Conservation (phyloP, 2,329 filamentous ascomycete genomes). For the Stagonosporopsis cucurbitacearum region DNA sequence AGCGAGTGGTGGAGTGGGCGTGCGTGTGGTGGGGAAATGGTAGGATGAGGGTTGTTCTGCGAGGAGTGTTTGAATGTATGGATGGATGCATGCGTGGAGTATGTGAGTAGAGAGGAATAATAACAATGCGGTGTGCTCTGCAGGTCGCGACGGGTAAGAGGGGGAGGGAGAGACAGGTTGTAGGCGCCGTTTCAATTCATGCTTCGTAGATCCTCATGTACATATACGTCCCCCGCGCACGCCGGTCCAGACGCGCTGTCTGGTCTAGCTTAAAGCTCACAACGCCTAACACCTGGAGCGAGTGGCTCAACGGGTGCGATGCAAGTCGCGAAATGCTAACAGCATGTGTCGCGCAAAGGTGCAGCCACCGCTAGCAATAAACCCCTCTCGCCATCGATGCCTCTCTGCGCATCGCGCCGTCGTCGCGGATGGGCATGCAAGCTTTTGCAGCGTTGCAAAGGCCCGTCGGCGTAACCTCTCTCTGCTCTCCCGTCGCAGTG, state of each 20-base stretch:
- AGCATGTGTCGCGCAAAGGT: conserved; percentile 5
- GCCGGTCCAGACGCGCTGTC: neutral
- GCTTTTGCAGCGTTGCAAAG: conserved; percentile 45
- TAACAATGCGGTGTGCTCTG: too few relatives aligned
- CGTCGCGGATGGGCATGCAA: conserved; percentile 20
- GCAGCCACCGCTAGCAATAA: neutral
- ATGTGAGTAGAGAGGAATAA: too few relatives aligned
- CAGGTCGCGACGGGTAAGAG: too few relatives aligned
- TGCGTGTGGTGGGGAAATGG: neutral
- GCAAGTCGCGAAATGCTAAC: conserved; percentile 19
- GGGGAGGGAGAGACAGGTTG: too few relatives aligned
- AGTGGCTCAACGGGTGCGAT: conserved; percentile 18
- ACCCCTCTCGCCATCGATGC: neutral
- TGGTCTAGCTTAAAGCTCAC: conserved; percentile 5
- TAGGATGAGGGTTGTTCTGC: too few relatives aligned
- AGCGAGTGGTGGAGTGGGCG: neutral
- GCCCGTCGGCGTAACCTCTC: conserved; percentile 12
- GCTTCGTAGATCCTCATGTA: conserved; percentile 1
- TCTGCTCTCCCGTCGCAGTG: neutral
- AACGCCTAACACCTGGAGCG: conserved; percentile 21
- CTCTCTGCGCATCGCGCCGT: neutral
- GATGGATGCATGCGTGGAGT: neutral
- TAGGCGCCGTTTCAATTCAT: neutral
- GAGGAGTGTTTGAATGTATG: neutral
- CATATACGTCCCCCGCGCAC: neutral